A percentile compares a stretch with the other conserved stretches of the same genome.
These are phyloP conservation scores for Aspergillus wentii DNA, from an alignment of 495 filamentous ascomycete genomes.

Conservation along the genomic window DNA sequence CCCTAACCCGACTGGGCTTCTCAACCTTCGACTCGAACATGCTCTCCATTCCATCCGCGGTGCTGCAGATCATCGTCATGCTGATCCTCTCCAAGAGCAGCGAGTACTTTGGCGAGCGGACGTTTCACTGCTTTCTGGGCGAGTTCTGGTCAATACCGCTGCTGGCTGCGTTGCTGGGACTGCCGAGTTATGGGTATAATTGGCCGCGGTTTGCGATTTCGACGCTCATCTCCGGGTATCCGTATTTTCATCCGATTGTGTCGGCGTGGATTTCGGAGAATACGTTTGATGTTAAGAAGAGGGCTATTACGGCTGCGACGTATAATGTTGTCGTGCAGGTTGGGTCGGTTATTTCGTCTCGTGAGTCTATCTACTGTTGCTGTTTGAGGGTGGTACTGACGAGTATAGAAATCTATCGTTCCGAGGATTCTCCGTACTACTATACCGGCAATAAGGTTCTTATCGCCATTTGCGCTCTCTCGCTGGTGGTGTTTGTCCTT, in stretches of 20 bases:
- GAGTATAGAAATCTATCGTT: slow-evolving; percentile 28
- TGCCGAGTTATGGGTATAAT: slow-evolving; percentile 27
- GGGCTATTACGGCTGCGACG: slow-evolving; percentile 36
- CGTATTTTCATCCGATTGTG: slow-evolving; percentile 43
- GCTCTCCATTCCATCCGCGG: slow-evolving; percentile 38
- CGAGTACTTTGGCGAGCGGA: slow-evolving; percentile 41
- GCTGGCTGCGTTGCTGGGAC: slow-evolving; percentile 28
- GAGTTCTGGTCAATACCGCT: slow-evolving; percentile 46
- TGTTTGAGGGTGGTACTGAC: neutral
- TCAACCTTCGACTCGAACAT: slow-evolving; percentile 43
- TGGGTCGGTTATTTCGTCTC: slow-evolving; percentile 24
- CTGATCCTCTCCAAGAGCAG: slow-evolving; percentile 34
- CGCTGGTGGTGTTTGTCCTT: slow-evolving; percentile 24
- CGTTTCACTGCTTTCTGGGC: slow-evolving; percentile 36
- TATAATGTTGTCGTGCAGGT: slow-evolving; percentile 43
- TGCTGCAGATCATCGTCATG: slow-evolving; percentile 41
- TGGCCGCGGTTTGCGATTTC: slow-evolving; percentile 37
- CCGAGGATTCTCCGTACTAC: slow-evolving; percentile 30
- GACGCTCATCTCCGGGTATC: slow-evolving; percentile 37
- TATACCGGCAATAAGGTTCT: slow-evolving; percentile 34
- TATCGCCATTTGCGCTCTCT: slow-evolving; percentile 25
- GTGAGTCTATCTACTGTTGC: slow-evolving; percentile 6
- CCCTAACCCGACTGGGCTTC: slow-evolving; percentile 35
- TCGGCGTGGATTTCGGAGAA: slow-evolving; percentile 39
- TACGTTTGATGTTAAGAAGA: slow-evolving; percentile 33